Conservation (phyloP, 1,284 basidiomycete species). For the Stygiomarasmius scandens region DNA sequence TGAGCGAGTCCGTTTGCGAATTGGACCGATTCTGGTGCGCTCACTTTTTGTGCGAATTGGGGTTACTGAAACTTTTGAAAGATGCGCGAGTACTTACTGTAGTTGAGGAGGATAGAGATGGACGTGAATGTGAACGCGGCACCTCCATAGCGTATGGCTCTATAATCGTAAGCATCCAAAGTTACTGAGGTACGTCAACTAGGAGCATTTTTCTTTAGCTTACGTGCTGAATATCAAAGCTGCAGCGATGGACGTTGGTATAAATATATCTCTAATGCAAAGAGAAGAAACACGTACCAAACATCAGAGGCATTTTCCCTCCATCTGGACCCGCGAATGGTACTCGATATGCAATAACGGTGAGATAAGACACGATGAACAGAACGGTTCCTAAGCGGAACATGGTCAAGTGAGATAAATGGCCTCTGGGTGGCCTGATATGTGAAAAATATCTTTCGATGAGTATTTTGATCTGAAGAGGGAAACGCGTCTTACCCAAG, state of each 20-base stretch:
- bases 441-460: background rate
- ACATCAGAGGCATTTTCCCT: constrained; percentile 73
- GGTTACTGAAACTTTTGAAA: no score
- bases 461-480: background rate
- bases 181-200: no score
- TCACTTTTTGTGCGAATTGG: no score
- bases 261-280: background rate
- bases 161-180: no score
- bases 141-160: constrained; percentile 76
- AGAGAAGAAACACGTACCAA: constrained; percentile 45
- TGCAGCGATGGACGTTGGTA: background rate
- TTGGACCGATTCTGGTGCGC: constrained; percentile 73
- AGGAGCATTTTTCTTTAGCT: constrained; percentile 15
- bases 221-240: background rate
- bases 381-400: constrained; percentile 77
- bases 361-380: constrained; percentile 79
- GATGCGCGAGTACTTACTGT: constrained; percentile 73
- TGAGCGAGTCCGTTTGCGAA: constrained; percentile 82
- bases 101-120: constrained; percentile 80
- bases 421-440: constrained; percentile 63
- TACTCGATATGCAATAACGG: constrained; percentile 66
- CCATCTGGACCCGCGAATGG: constrained; percentile 62
- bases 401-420: constrained; percentile 84
- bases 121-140: constrained; percentile 79
- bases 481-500: constrained; percentile 46